Evolutionary conservation across 2,329 filamentous ascomycete species (phyloP).

Genomic region (Allantophomopsis lycopodina): DNA sequence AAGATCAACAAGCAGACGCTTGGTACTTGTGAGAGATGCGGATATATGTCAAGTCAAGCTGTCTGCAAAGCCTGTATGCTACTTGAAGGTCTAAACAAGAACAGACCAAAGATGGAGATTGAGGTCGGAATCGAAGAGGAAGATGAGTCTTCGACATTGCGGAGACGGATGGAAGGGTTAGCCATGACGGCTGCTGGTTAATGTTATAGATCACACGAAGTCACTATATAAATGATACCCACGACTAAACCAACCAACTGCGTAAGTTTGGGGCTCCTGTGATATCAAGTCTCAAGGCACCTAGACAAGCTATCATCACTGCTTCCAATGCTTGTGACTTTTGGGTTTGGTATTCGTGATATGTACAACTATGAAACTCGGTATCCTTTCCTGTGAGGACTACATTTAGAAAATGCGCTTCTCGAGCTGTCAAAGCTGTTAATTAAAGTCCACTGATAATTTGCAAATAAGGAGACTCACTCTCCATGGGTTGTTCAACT

Average conservation of each 20-base stretch:
- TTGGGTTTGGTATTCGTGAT: too few relatives aligned
- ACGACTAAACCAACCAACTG: too few relatives aligned
- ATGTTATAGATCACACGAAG: too few relatives aligned
- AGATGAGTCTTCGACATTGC: slow-evolving; percentile 33
- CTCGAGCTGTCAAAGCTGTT: slow-evolving; percentile 11
- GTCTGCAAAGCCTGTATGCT: slow-evolving; percentile 90
- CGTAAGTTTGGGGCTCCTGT: too few relatives aligned
- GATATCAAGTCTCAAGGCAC: too few relatives aligned
- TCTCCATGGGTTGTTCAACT: slow-evolving; percentile 26
- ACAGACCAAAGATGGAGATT: slow-evolving; percentile 47
- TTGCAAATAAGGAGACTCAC: slow-evolving; percentile 14
- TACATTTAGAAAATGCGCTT: slow-evolving; percentile 12
- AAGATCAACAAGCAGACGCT: slow-evolving; percentile 53
- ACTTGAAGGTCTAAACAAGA: slow-evolving; percentile 83
- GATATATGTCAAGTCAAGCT: slow-evolving; percentile 88
- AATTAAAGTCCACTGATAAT: background rate
- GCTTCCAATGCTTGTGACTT: too few relatives aligned
- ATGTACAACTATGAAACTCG: too few relatives aligned
- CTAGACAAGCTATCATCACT: too few relatives aligned
- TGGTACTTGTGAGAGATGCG: slow-evolving; percentile 74
- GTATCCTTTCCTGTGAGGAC: too few relatives aligned
- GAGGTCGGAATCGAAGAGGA: slow-evolving; percentile 23
- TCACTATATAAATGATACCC: too few relatives aligned
- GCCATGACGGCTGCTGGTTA: slow-evolving; percentile 6
- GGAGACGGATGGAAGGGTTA: slow-evolving; percentile 32